Conservation (phyloP, 768 basidiomycete genomes). For the Melanogaster broomeanus region DNA sequence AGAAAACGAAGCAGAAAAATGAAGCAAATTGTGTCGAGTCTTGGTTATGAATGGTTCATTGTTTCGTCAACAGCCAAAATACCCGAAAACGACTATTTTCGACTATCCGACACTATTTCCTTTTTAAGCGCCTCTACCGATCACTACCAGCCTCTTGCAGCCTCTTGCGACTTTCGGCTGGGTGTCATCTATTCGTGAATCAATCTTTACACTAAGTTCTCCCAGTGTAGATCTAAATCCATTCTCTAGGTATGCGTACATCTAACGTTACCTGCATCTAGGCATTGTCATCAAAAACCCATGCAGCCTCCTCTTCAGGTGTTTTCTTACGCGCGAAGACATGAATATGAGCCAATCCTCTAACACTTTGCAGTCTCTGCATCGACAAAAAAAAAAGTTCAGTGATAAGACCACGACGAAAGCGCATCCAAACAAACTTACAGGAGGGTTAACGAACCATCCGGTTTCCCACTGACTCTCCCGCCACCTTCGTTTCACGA, state of each 20-base stretch:
- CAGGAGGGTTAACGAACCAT: constrained; percentile 90
- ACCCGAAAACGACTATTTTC: no score
- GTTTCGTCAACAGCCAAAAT: no score
- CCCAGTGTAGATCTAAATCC: constrained; percentile 2
- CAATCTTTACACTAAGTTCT: no score
- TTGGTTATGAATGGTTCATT: no score
- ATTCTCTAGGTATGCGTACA: background rate
- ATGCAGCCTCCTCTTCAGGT: constrained; percentile 18
- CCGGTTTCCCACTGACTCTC: constrained; percentile 85
- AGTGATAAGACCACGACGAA: background rate
- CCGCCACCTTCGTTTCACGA: constrained; percentile 65
- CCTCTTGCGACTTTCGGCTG: no score
- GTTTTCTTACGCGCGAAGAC: constrained; percentile 72
- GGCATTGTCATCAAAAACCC: constrained; percentile 11
- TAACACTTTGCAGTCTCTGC: constrained; percentile 81
- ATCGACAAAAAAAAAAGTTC: constrained; percentile 1
- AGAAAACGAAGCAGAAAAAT: no score
- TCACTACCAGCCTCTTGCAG: no score
- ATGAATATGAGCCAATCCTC: constrained; percentile 81
- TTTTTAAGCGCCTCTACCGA: no score
- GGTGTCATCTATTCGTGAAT: no score
- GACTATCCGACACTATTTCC: no score
- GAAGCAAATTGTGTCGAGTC: no score
- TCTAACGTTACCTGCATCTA: background rate
- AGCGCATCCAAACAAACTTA: constrained; percentile 36